Evolutionary conservation across 2,329 filamentous ascomycete species (phyloP), one percentile per base, ranked within the genome.

Genomic region (Tolypocladium ophioglossoides): DNA sequence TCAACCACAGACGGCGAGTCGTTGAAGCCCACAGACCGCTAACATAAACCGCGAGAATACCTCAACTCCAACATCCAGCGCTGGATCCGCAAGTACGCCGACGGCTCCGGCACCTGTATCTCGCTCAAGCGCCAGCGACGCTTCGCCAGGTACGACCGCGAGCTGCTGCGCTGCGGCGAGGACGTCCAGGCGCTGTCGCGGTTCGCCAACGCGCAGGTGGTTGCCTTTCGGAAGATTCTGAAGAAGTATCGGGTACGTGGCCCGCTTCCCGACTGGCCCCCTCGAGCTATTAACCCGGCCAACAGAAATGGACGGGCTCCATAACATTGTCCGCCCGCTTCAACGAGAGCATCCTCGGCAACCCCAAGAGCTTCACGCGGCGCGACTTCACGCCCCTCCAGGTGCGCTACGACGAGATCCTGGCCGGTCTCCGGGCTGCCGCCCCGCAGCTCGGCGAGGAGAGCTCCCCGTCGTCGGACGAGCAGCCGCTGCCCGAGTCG

Each of bases 231-330:
- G 54, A 95, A 95, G 71, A 85, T 95, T 39, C 73, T 91, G 37
- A 94, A 92, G 68, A 95, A 95, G 66, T 92, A 94, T 71, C 80
- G 77, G 74, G 80, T 82, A 70, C n/a, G 71, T 54, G 52, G n/a
- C 6, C 11, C 5, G 6, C 14, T 46, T 6, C 37, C 12, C 22
- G 22, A 37, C 27, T 20, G 24, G 27, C 14, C 34, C 30, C 11
- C 22, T 22, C 11, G 12, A 8, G 27, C n/a, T n/a, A n/a, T 41
- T 34, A n/a, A 30, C 24, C 38, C 18, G 10, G 16, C 27, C 7
- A 27, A 41, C 50, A 86, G 78, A 91, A 91, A 78, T 94, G 89
- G 89, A 92, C 89, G 3, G 83, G 84, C 41, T 91, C 88, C 24
- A 75, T 75, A 7, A 76, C 79, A 0, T 73, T 94, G 24, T 79